A percentile compares a stretch with the other conserved stretches of the same genome.
Evolutionary conservation across 306 rosid species (phyloP).

Genomic region (Quercus cerris): DNA sequence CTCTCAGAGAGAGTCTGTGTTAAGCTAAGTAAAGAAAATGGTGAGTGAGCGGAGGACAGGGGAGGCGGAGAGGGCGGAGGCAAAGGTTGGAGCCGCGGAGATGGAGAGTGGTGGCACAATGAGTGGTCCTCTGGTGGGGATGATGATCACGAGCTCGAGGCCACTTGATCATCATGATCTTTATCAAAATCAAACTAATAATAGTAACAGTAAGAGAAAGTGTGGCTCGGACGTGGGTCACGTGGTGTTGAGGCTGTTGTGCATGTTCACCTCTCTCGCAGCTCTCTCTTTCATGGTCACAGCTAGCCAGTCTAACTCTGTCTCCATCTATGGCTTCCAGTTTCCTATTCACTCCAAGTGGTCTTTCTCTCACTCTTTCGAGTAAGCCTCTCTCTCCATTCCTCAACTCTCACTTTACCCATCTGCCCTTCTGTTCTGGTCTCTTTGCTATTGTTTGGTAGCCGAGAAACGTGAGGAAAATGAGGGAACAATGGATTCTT

Average conservation of each 20-base stretch:
- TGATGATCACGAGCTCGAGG: not conserved
- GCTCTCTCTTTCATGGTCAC: conserved; percentile 71
- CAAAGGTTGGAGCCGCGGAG: conserved; percentile 35
- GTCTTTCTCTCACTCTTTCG: conserved; percentile 70
- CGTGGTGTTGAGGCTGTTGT: conserved; percentile 46
- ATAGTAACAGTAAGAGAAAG: too few relatives aligned
- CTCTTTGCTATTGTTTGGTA: not conserved
- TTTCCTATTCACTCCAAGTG: conserved; percentile 75
- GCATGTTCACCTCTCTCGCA: conserved; percentile 45
- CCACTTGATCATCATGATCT: too few relatives aligned
- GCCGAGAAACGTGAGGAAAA: not conserved
- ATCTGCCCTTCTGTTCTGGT: not conserved
- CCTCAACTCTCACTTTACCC: not conserved
- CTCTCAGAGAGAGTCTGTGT: not conserved
- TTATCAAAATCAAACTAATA: not conserved
- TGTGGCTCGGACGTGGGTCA: conserved; percentile 34
- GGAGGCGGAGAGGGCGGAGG: conserved; percentile 28
- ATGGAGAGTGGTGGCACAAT: conserved; percentile 20
- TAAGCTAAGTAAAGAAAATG: conserved; percentile 5
- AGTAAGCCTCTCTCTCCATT: conserved; percentile 37
- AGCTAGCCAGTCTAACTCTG: conserved; percentile 51
- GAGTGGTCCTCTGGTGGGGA: conserved; percentile 36
- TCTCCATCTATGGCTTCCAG: conserved; percentile 56
- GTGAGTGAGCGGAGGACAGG: conserved; percentile 42
- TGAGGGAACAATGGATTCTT: not conserved